Conservation (phyloP, 2,329 filamentous ascomycete species). For the Fusarium fujikuroi region DNA sequence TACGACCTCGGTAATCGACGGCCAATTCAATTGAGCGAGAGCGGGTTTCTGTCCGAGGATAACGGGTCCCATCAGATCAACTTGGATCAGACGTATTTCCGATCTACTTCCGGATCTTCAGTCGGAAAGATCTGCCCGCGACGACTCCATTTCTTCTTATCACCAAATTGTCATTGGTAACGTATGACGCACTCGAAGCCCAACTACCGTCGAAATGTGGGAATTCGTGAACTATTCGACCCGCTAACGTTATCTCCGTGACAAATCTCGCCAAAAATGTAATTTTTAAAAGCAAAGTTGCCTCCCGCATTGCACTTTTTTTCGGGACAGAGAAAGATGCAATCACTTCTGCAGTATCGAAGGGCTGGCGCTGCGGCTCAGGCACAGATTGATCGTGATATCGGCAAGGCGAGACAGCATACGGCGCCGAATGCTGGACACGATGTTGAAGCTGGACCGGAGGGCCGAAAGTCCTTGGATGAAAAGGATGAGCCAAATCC, state of each 20-base stretch:
- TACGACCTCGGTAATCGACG: slow-evolving; percentile 12
- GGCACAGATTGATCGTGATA: slow-evolving; percentile 35
- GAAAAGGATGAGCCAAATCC: not conserved
- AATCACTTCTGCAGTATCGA: slow-evolving; percentile 35
- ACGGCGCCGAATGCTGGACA: not conserved
- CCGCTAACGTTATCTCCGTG: not conserved
- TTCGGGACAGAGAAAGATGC: slow-evolving; percentile 7
- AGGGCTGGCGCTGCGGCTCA: slow-evolving; percentile 33
- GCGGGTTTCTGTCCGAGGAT: slow-evolving; percentile 2
- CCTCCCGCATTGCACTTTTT: not conserved
- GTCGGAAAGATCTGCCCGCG: not conserved
- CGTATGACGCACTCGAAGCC: not conserved
- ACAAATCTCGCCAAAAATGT: slow-evolving; percentile 2
- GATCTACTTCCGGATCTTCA: not conserved
- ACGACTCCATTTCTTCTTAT: slow-evolving; percentile 26
- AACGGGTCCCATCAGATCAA: not conserved
- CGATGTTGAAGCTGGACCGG: not conserved
- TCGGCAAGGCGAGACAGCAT: slow-evolving; percentile 10
- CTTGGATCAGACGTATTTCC: slow-evolving; percentile 2
- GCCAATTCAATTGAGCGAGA: not conserved
- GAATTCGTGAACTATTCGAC: not conserved
- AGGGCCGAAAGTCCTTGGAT: fast-evolving
- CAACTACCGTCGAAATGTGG: not conserved
- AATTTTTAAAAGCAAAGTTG: not conserved
- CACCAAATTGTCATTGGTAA: slow-evolving; percentile 12